Base-by-base conservation (phyloP, 2,329 filamentous ascomycete species). In the Pseudogymnoascus sp. region DNA sequence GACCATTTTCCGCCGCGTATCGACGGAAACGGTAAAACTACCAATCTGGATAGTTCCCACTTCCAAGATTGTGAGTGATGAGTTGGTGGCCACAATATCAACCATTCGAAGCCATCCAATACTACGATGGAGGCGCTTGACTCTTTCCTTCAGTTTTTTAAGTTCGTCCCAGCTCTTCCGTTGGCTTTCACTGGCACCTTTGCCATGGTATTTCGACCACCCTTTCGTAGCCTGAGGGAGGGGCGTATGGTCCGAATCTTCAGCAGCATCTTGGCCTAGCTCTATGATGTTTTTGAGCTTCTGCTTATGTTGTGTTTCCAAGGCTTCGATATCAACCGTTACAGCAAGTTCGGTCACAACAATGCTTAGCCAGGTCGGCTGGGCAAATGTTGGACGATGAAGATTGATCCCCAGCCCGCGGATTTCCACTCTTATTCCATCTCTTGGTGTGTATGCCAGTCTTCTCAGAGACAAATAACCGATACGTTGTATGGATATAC, bases 281-380 rank as follows among this genome's bases (percentile, higher is more conserved):
- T 61, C 61, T 37, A 37, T 66, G 41, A 26, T 56, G 19, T 68
- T 72, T 24, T 74, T 72, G 26, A 65, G 66, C 28, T 74, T 73
- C 68, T 80, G 82, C 35, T 41, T 38, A 41, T 60, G 7, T 62
- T 78, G 78, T 26, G 78, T 78, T 68, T 84, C 83, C 43, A 95
- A 76, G 59, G 85, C 83, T 65, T 84, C 83, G 53, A 92, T 79
- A 72, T 99, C 91, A 46, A 98, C 75, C 0, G 91, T 96, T 60
- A 99, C 82, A 60, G 87, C 89, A 60, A 97, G 80, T 73, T 97
- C 95, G 70, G 86, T 90, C 65, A 99, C 78, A 7, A 95, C 90
- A 60, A 99, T 82, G 74, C 93, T 98, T 70, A 96, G 80, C 92
- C 93, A 98, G 66, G 96, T 98, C 50, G 95, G 95, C 75, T 98